These are phyloP conservation scores for Immersiella caudata DNA, from an alignment of 495 filamentous ascomycete species.

Conservation along the genomic window DNA sequence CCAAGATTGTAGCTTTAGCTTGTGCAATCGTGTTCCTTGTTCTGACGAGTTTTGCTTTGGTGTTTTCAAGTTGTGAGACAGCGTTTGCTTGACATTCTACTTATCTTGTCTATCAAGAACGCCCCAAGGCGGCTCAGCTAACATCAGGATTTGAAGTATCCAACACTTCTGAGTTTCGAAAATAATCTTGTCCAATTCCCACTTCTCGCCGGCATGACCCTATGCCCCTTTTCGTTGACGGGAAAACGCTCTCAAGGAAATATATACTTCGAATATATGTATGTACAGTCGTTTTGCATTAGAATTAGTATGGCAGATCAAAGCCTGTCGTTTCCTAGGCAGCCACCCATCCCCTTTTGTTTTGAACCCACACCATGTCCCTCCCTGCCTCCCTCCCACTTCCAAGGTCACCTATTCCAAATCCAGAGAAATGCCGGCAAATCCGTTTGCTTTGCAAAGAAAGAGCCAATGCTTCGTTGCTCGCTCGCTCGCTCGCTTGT, in stretches of 20 bases:
- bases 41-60: neutral
- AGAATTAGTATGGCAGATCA: constrained; percentile 1
- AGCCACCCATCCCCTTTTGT: neutral
- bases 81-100: neutral
- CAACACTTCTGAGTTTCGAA: neutral
- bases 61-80: neutral
- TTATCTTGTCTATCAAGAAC: neutral
- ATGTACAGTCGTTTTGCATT: neutral
- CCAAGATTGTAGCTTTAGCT: constrained; percentile 48
- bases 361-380: neutral
- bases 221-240: neutral
- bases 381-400: neutral
- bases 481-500: constrained; percentile 8
- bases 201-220: neutral
- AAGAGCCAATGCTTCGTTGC: neutral
- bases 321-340: neutral
- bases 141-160: neutral
- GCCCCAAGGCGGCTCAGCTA: neutral
- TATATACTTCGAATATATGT: neutral
- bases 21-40: constrained; percentile 35
- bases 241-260: neutral
- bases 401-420: neutral
- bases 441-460: neutral
- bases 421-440: neutral
- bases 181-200: neutral